Evolutionary conservation across 768 basidiomycete genomes (phyloP), one percentile per base, ranked within the genome.

Genomic region (Boletus vermiculosoides): DNA sequence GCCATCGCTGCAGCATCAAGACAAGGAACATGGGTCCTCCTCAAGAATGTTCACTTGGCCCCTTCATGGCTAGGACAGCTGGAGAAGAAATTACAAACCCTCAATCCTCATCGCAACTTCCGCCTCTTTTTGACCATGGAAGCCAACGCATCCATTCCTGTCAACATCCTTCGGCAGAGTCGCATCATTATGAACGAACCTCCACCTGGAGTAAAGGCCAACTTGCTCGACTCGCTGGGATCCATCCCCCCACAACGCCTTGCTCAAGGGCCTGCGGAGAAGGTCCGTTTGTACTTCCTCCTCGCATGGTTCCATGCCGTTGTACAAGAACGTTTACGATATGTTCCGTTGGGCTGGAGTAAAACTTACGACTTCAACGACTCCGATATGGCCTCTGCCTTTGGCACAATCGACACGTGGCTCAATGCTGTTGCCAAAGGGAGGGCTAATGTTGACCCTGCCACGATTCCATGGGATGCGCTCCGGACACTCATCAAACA

Each of bases 251-350:
- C 87, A 0, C 73, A 85, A 11, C 86, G 90, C 23, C 80, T 95
- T 46, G 75, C 84, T 1, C 84, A 90, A 68, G 97, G 96, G 6
- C 96, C 96, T 9, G 87, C 86, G 3, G 97, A 99, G 75, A 97
- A 97, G 71, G 80, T 88, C 40, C 85, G 97, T 6, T 73, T 98
- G 46, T 95, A 96, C 75, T 98, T 98, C 87, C 79, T 98, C 34
- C 83, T 98, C 31, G 92, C 97, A 1, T 99, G 96, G 95, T 97
- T 98, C 88, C 97, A 99, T 66, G 95, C 97, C 13, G 85, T 98
- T 20, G 88, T 98, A 1, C 95, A 97, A 74, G 97, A 98, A 73
- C 92, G 97, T 59, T 79, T 98, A 13, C 91, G 96, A 41, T 99
- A 98, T 71, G 91, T 88, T 10, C 97, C 97, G 7, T 77, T 99